Base-by-base conservation (phyloP, 1,284 basidiomycete genomes). In the Cerioporus squamosus region DNA sequence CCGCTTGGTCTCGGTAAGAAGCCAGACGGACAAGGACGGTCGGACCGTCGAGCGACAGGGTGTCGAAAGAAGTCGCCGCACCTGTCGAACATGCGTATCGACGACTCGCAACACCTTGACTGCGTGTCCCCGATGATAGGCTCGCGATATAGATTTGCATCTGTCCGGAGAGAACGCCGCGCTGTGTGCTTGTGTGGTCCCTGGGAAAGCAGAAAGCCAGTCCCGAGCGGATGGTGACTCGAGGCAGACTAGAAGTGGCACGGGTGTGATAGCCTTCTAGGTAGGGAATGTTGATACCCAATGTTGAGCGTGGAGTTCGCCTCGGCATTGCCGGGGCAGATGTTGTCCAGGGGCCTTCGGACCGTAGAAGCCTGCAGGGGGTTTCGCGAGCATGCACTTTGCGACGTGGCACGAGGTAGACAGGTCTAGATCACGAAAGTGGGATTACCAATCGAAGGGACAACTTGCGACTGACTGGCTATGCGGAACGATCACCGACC, bases 221-320 rank as follows among this genome's bases (percentile, higher is more conserved):
- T 20, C 49, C 49, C 48, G 26, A 51, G 46, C 36, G 36, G 43
- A 40, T 20, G 44, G 44, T 20, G 48, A 36, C 15, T 12, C 51
- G 33, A 51, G 36, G 51, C 31, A 26, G 18, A 17, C 38, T 36
- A 36, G 33, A 22, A 39, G 23, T 24, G 23, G 23, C 23, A 26
- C 49, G 18, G 33, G 14, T 17, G 33, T 53, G 44, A 53, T 53
- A 53, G 20, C 44, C 51, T 53, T 53, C 51, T 45, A 53, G 36
- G 51, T 45, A 22, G 31, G 51, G 49, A 2, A 18, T 24, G 23
- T 51, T 31, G 39, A n/a, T 31, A 6, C 6, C 23, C 33, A n/a
- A 15, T 45, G 3, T 36, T 14, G 33, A 24, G 12, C n/a, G 5
- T 18, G 24, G 2, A 24, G 26, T 31, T 18, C n/a, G 26, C n/a